A percentile compares a stretch with the other conserved stretches of the same genome.
phyloP scores from a whole-genome alignment of 208 protist species.

The Leishmania tarentolae region DNA sequence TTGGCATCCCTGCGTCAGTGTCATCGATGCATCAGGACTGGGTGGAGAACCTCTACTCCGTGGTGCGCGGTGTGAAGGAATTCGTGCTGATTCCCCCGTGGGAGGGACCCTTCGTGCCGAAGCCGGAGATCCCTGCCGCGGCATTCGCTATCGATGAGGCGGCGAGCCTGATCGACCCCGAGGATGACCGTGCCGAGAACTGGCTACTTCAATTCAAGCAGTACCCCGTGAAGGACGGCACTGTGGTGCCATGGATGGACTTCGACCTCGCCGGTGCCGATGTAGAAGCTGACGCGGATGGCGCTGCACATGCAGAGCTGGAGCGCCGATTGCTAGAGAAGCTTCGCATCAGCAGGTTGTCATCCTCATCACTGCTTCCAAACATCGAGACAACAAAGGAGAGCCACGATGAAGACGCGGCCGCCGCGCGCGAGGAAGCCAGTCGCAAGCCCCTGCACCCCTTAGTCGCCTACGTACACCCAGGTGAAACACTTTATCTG shows the following conservation, averaged over 20 bases:
- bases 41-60: slow-evolving; percentile 93
- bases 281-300: slow-evolving; percentile 38
- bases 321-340: slow-evolving; percentile 37
- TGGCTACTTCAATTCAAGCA: slow-evolving; percentile 42
- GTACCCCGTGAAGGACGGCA: slow-evolving; percentile 61
- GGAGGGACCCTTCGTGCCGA: slow-evolving; percentile 84
- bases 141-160: slow-evolving; percentile 50
- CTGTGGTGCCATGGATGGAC: slow-evolving; percentile 85
- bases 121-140: slow-evolving; percentile 75
- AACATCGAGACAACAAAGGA: not conserved
- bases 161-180: slow-evolving; percentile 20
- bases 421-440: slow-evolving; percentile 19
- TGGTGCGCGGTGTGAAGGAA: slow-evolving; percentile 90
- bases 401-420: not conserved
- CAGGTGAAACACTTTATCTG: slow-evolving; percentile 91
- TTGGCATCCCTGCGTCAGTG: slow-evolving; percentile 79
- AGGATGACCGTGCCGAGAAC: slow-evolving; percentile 16
- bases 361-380: not conserved
- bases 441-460: slow-evolving; percentile 52
- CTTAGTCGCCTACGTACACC: slow-evolving; percentile 69
- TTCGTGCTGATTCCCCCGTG: slow-evolving; percentile 90
- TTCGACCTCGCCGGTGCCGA: slow-evolving; percentile 71
- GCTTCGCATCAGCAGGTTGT: not conserved
- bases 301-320: slow-evolving; percentile 23
- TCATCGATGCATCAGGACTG: slow-evolving; percentile 93